Evolutionary conservation across 2,329 filamentous ascomycete genomes (phyloP), one percentile per base, ranked within the genome.

Genomic region (Teratosphaeria viscida): DNA sequence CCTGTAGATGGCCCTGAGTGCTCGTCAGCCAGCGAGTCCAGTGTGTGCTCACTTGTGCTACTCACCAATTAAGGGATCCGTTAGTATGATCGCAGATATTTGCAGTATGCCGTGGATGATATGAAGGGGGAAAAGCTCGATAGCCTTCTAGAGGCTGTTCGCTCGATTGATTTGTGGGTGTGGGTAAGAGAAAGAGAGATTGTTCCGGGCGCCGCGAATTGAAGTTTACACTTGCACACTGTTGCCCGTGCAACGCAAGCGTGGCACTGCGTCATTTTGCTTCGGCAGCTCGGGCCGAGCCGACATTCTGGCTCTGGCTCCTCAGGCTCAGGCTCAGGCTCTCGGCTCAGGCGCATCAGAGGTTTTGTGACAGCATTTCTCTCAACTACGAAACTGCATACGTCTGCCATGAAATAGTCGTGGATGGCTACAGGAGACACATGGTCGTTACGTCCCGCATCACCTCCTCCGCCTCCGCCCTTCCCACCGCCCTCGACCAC

Each of bases 381-480:
- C 19, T n/a, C 5, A 49, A 26, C 43, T 4, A 49, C 19, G n/a
- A 49, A 23, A 23, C 8, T 19, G 43, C 19, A 49, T 49, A 49
- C 7, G 29, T 32, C 29, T 7, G 7, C 43, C 43, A 49, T 49
- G 43, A 49, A 49, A 8, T 49, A 49, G 43, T 10, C 43, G 43
- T 49, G 43, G 43, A 49, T 49, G 43, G 43, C 57, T 81, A 85
- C 32, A 95, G 95, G 79, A 85, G 87, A 62, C 78, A 96, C 75
- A 81, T 81, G 1, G 92, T 97, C 60, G 85, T 99, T 74, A 85
- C 83, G 64, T 86, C 99, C 74, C 43, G 8, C 43, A 23, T n/a
- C 43, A 23, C 16, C 43, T n/a, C 11, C 23, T n/a, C 16, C 43
- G n/a, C 16, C 43, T 14, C 52, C 52, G 32, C 23, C 29, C 29